phyloP scores from a whole-genome alignment of 2,329 filamentous ascomycete genomes.

The Ceratocystis albifundus region DNA sequence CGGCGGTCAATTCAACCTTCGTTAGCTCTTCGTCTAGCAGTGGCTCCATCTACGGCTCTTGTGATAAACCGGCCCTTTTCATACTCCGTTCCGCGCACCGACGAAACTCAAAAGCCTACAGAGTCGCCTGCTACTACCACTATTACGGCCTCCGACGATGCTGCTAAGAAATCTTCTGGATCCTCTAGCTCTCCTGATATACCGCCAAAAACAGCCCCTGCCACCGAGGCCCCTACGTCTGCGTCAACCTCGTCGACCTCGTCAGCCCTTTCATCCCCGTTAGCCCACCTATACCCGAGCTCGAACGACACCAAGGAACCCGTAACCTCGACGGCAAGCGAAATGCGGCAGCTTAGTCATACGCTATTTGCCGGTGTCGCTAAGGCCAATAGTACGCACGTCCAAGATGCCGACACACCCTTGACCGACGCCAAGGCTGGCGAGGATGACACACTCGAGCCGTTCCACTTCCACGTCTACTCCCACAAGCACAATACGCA shows the following conservation, averaged over 20 bases:
- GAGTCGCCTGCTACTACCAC: not conserved
- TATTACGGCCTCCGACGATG: not conserved
- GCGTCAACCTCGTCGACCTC: not conserved
- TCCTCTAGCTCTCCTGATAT: constrained; percentile 3
- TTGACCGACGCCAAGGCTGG: constrained; percentile 18
- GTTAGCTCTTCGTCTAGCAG: constrained; percentile 5
- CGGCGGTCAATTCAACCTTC: constrained; percentile 1
- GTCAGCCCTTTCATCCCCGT: constrained; percentile 17
- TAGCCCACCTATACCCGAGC: constrained; percentile 9
- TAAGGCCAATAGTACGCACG: not conserved
- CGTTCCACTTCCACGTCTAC: constrained; percentile 80
- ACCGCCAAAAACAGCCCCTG: not conserved
- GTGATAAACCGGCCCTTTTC: constrained; percentile 24
- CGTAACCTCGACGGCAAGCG: not conserved
- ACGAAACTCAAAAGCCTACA: constrained; percentile 3
- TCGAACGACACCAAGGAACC: not conserved
- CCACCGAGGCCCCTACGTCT: constrained; percentile 11
- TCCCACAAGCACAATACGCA: constrained; percentile 90
- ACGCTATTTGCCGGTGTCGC: constrained; percentile 2
- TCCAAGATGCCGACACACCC: constrained; percentile 15
- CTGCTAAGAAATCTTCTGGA: not conserved
- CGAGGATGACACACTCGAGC: constrained; percentile 37
- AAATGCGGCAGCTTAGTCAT: constrained; percentile 11
- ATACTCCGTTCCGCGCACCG: constrained; percentile 23
- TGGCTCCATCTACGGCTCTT: constrained; percentile 15